Base-by-base conservation (phyloP, 2,329 filamentous ascomycete species). In the Blastomyces gilchristii region DNA sequence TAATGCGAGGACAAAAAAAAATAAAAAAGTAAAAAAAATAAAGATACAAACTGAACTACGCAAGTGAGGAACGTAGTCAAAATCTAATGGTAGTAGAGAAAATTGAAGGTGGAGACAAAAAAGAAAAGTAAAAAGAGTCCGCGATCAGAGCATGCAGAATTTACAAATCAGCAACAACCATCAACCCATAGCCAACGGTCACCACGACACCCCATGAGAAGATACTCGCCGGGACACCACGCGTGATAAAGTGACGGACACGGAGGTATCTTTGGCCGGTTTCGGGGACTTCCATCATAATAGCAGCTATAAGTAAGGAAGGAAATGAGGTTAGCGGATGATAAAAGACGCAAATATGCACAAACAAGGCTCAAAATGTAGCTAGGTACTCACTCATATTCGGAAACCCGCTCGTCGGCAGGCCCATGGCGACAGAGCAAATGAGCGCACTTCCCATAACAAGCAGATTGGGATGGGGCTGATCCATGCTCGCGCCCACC, bases 221-320 rank as follows among this genome's bases (percentile, higher is more conserved):
- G 45, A 97, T 73, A 75, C 89, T 95, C 72, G 89, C 87, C 0
- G 94, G 93, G 47, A 99, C 85, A 71, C 94, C 94, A n/a, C 92
- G 82, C 60, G 89, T 95, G 71, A 99, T 87, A 76, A 99, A 99
- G 74, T 99, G 94, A 72, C 89, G 89, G 61, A 99, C 95, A 65
- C 88, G 82, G 62, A 99, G 82, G 72, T 99, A 99, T 63, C 94
- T 83, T 73, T 96, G 90, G 9, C 94, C 94, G 0, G 92, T 95
- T 67, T 88, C 83, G 0, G 90, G 84, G 70, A 99, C 93, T 77
- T 99, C 94, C 82, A 97, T 97, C 94, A 99, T 97, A 71, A 99
- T 97, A 3, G 94, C 94, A 71, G 94, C 91, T 95, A 67, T 47
- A 53, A 52, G 41, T 4, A 52, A 39, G 63, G 41, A 37, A 62